Conservation (phyloP, 2,329 filamentous ascomycete genomes). For the Cladosporium sp. region DNA sequence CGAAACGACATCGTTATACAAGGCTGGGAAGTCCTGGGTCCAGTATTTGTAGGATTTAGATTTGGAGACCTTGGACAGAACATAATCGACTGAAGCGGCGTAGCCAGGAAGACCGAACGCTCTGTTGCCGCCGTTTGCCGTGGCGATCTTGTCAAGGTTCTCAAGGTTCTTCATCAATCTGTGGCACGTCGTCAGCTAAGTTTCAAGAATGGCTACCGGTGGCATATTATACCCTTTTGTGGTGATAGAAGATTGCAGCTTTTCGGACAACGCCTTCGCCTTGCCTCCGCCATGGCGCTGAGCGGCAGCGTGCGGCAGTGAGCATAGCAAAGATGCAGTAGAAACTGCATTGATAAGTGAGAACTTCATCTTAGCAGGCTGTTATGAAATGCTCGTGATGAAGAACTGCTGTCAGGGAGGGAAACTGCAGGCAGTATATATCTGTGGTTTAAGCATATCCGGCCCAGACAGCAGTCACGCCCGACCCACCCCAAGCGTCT, state of each 20-base stretch:
- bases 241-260: constrained; percentile 22
- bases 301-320: background rate
- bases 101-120: constrained; percentile 62
- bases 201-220: background rate
- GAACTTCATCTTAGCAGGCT: constrained; percentile 4
- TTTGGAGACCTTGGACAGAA: constrained; percentile 53
- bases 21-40: constrained; percentile 23
- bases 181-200: background rate
- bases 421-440: background rate
- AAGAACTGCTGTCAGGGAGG: background rate
- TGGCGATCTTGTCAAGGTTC: constrained; percentile 56
- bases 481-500: constrained; percentile 10
- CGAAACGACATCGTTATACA: constrained; percentile 23
- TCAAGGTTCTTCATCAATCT: constrained; percentile 58
- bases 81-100: constrained; percentile 58
- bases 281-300: constrained; percentile 10
- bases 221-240: constrained; percentile 8
- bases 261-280: constrained; percentile 17
- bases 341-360: constrained; percentile 10
- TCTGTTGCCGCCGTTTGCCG: constrained; percentile 58
- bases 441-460: background rate
- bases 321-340: constrained; percentile 15
- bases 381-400: background rate
- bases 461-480: background rate
- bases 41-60: constrained; percentile 31